Conservation (phyloP, 331 rosid genomes). For the Pyrus hybrid region DNA sequence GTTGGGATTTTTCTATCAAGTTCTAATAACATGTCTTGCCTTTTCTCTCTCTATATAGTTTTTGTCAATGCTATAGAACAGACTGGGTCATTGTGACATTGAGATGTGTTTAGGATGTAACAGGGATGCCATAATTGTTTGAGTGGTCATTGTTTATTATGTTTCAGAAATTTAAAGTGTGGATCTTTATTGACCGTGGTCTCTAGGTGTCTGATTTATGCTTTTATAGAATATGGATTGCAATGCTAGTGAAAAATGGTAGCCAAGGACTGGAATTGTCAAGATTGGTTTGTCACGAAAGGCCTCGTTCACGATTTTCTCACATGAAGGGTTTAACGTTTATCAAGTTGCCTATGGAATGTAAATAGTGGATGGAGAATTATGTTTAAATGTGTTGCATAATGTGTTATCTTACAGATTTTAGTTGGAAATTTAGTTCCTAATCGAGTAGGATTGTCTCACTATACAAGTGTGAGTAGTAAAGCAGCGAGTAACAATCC, state of each 20-base stretch:
- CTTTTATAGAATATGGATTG: not conserved
- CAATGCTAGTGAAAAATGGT: not conserved
- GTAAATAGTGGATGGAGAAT: not conserved
- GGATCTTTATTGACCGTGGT: not conserved
- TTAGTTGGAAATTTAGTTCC: not conserved
- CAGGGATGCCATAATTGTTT: not conserved
- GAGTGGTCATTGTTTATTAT: not conserved
- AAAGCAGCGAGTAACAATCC: not conserved
- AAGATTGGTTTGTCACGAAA: not conserved
- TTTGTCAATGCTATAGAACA: not conserved
- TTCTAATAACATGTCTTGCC: not conserved
- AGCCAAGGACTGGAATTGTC: not conserved
- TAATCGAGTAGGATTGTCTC: not conserved
- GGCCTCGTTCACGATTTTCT: not conserved
- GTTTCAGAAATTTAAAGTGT: not conserved
- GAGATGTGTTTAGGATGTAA: not conserved
- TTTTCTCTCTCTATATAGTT: not conserved
- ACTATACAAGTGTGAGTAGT: not conserved
- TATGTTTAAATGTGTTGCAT: not conserved
- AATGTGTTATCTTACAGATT: not conserved
- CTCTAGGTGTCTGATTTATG: not conserved
- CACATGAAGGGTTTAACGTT: not conserved
- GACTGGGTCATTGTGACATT: not conserved
- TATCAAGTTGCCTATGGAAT: not conserved
- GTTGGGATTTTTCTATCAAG: constrained; percentile 28